A percentile compares a stretch with the other conserved stretches of the same genome.
Conservation (phyloP, 108 stramenopile species). For the Skeletonema grethae region DNA sequence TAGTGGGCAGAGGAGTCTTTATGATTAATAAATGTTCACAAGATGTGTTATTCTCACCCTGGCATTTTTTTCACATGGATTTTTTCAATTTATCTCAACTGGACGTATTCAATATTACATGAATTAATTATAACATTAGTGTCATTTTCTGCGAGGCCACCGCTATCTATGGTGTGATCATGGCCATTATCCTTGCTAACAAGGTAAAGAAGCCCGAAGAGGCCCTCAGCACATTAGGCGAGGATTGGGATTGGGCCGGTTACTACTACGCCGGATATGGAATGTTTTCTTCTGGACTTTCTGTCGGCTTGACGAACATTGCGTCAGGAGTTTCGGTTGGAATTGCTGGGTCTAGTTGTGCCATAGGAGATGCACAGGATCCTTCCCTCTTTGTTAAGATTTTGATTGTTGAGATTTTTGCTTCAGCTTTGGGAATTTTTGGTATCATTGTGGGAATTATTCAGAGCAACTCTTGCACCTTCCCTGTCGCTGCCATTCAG, state of each 20-base stretch:
- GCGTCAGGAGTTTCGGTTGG: conserved; percentile 97
- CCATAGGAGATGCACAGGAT: conserved; percentile 98
- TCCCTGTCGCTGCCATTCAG: conserved; percentile 79
- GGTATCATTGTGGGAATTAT: conserved; percentile 99
- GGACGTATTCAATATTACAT: neutral
- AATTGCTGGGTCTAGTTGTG: conserved; percentile 96
- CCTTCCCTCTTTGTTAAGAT: conserved; percentile 98
- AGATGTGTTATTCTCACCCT: conserved; percentile 6
- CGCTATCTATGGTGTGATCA: conserved; percentile 99
- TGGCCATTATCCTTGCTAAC: conserved; percentile 98
- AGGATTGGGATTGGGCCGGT: conserved; percentile 83
- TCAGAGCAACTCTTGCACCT: conserved; percentile 94
- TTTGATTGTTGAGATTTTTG: conserved; percentile 99
- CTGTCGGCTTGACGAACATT: conserved; percentile 98
- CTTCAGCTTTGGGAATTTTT: conserved; percentile 98
- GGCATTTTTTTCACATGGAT: conserved; percentile 8
- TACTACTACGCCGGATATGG: conserved; percentile 98
- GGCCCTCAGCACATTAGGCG: conserved; percentile 55
- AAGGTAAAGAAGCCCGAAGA: conserved; percentile 91
- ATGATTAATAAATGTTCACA: neutral
- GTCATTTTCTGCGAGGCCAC: conserved; percentile 99
- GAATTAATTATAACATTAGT: conserved; percentile 35
- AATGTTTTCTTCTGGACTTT: conserved; percentile 95
- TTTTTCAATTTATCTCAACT: neutral
- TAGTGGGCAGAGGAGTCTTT: neutral